Evolutionary conservation across 2,329 filamentous ascomycete species (phyloP), one percentile per base, ranked within the genome.

Genomic region (Ceratocystis harringtonii): DNA sequence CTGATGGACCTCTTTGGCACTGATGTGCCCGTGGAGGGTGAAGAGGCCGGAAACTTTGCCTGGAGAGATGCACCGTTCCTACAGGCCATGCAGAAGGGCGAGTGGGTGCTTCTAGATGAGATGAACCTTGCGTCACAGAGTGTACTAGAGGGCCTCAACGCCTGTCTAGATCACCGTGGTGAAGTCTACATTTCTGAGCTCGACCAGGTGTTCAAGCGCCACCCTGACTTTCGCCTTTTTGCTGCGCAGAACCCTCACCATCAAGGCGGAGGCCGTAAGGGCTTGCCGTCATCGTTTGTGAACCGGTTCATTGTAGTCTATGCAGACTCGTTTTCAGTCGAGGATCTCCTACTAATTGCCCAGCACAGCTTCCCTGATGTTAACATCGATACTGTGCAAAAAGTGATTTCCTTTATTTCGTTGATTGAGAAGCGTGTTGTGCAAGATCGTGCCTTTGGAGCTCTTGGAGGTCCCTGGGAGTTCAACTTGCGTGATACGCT

Each of bases 101-200:
- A 95, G 70, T 99, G 94, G 94, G 94, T 99, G 10, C 79, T 99
- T 32, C 81, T 99, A 0, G 94, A 99, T 72, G 94, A 99, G 78
- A 99, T 99, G 94, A 99, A 99, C 71, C 77, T 99, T 69, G 94
- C 95, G 1, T 97, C 92, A 0, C 94, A 99, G 73, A 95, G 92
- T 3, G 92, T 99, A 1, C 82, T 99, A 0, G 94, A 99, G 76
- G 95, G 94, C 68, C 78, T 99, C 41, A 99, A 99, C 70, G 92
- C 94, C 25, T 97, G 94, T 77, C 81, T 99, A 36, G 94, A 99
- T 74, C 95, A 99, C 74, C 86, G 95, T 75, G 92, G 94, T 67
- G 90, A 96, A 74, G 90, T 96, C 0, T 99, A 96, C 72, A 86
- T 99, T 67, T 90, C 94, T 0, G 95, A 99, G 72, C 81, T 99